phyloP scores from a whole-genome alignment of 75 land plant genomes.

The Larix kaempferi region DNA sequence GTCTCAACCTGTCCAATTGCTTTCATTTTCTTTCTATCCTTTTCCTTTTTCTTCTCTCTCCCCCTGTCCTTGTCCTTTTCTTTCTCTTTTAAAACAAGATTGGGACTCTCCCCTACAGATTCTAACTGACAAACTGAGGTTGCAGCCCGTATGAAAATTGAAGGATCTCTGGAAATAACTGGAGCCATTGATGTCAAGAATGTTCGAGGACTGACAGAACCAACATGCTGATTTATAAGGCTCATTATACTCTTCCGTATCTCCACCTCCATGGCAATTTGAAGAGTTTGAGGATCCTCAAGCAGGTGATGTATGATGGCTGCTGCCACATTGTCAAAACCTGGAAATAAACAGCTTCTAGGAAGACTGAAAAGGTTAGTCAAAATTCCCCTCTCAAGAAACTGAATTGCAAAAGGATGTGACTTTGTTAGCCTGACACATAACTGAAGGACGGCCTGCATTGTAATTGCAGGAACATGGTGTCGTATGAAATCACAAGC shows the following conservation, averaged over 20 bases:
- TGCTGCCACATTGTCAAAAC: slow-evolving; percentile 82
- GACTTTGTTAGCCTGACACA: slow-evolving; percentile 89
- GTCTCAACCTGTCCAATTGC: no score
- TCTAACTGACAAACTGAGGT: slow-evolving; percentile 83
- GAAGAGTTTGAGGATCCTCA: slow-evolving; percentile 99
- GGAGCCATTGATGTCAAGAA: slow-evolving; percentile 85
- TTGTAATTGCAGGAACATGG: slow-evolving; percentile 56
- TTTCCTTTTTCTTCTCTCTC: slow-evolving; percentile 2
- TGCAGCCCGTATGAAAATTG: slow-evolving; percentile 84
- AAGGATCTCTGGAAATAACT: slow-evolving; percentile 85
- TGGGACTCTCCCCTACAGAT: slow-evolving; percentile 49
- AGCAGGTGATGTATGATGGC: slow-evolving; percentile 88
- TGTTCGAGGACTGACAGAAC: slow-evolving; percentile 53
- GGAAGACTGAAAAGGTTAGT: slow-evolving; percentile 74
- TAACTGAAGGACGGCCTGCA: slow-evolving; percentile 85
- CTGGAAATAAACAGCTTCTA: slow-evolving; percentile 67
- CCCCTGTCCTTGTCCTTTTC: slow-evolving; percentile 46
- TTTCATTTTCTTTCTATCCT: no score
- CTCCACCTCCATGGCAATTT: slow-evolving; percentile 93
- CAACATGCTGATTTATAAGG: slow-evolving; percentile 48
- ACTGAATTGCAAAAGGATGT: slow-evolving; percentile 69
- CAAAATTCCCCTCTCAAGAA: slow-evolving; percentile 85
- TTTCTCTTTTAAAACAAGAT: slow-evolving; percentile 77
- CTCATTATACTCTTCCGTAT: slow-evolving; percentile 74
- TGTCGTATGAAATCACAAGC: slow-evolving; percentile 57